Conservation (phyloP, 805 yeast species). For the Candida insectalens region DNA sequence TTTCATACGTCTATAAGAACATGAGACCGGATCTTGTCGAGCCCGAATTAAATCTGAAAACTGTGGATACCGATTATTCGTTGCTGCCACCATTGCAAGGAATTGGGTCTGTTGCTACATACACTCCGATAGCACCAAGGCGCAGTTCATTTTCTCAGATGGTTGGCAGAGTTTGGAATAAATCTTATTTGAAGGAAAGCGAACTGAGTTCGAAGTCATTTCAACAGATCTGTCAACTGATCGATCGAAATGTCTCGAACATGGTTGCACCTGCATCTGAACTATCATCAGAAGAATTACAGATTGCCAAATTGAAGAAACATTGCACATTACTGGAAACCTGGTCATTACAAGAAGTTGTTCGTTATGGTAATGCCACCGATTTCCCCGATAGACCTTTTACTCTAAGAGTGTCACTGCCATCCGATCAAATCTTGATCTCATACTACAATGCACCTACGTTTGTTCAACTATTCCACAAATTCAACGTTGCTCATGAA, state of each 20-base stretch:
- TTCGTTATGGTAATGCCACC: conserved; percentile 23
- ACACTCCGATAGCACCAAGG: neutral
- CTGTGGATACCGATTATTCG: neutral
- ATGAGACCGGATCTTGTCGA: conserved; percentile 16
- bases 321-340: conserved; percentile 4
- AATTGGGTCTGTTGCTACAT: neutral
- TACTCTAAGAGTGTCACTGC: conserved; percentile 20
- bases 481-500: conserved; percentile 22
- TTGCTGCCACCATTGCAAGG: neutral
- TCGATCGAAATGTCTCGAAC: conserved; percentile 4
- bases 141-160: too few relatives aligned
- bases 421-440: conserved; percentile 18
- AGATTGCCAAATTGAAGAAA: neutral
- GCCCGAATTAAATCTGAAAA: conserved; percentile 19
- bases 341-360: conserved; percentile 22
- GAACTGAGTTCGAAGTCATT: neutral
- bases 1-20: conserved; percentile 13
- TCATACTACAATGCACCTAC: conserved; percentile 19
- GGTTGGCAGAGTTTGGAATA: too few relatives aligned
- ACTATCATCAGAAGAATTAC: conserved; percentile 5
- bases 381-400: conserved; percentile 21
- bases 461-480: conserved; percentile 21
- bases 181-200: neutral
- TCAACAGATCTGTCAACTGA: neutral
- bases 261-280: conserved; percentile 4